phyloP scores from a whole-genome alignment of 2,329 filamentous ascomycete genomes.

The Apiospora koreana region DNA sequence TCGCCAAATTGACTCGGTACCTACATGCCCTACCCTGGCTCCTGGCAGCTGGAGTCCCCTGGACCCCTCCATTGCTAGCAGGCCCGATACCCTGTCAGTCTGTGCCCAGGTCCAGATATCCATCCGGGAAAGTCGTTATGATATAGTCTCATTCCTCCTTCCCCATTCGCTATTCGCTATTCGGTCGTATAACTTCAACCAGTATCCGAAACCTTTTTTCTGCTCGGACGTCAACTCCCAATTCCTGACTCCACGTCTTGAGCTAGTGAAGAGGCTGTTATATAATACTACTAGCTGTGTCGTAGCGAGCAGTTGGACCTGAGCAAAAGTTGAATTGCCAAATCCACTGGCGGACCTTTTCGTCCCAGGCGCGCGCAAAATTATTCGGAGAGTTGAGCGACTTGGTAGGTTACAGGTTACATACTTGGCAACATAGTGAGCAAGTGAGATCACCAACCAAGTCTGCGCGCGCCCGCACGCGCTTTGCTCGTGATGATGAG shows the following conservation, averaged over 20 bases:
- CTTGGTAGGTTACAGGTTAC: not conserved
- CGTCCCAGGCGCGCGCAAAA: not conserved
- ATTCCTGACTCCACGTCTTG: not conserved
- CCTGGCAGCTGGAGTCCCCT: no score
- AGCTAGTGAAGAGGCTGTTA: not conserved
- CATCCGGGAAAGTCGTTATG: not conserved
- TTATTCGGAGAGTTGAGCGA: no score
- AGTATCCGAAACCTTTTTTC: not conserved
- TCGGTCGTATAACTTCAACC: not conserved
- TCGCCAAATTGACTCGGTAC: slow-evolving; percentile 1
- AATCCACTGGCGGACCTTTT: not conserved
- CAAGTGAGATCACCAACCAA: not conserved
- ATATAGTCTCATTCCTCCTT: not conserved
- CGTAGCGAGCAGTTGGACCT: not conserved
- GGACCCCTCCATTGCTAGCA: not conserved
- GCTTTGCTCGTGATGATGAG: not conserved
- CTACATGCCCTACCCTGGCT: not conserved
- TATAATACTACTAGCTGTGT: not conserved
- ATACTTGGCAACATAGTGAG: not conserved
- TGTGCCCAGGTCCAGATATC: not conserved
- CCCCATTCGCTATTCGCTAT: no score
- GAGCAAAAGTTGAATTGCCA: not conserved
- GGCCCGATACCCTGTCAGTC: no score
- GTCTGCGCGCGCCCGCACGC: not conserved
- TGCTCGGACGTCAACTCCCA: not conserved